Evolutionary conservation across 805 yeast species (phyloP).

Genomic region (Grigorovia yakushimaensis): DNA sequence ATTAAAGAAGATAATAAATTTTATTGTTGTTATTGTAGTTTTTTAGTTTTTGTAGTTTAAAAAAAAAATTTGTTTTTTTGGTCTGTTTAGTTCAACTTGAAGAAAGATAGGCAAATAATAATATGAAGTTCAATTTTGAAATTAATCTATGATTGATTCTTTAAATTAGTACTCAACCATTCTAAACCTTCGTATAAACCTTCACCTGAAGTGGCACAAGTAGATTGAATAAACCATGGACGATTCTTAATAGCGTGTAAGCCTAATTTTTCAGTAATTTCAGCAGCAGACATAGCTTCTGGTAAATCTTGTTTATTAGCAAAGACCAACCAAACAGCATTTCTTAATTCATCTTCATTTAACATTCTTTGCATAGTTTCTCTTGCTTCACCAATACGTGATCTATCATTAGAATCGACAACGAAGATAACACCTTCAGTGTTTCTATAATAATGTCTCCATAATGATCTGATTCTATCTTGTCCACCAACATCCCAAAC

Average conservation of each 20-base stretch:
- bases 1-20: no score
- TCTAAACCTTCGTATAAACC: conserved; percentile 97
- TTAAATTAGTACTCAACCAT: conserved; percentile 89
- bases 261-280: conserved; percentile 93
- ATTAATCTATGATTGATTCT: conserved; percentile 50
- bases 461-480: conserved; percentile 95
- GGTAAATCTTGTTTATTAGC: conserved; percentile 99
- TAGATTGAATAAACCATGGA: conserved; percentile 98
- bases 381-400: conserved; percentile 95
- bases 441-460: conserved; percentile 99
- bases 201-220: conserved; percentile 99
- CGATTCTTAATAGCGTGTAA: conserved; percentile 96
- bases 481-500: conserved; percentile 99
- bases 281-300: conserved; percentile 98
- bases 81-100: no score
- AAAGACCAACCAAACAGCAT: conserved; percentile 87
- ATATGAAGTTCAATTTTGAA: neutral
- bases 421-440: conserved; percentile 98
- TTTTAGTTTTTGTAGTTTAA: no score
- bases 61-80: no score
- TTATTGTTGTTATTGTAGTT: no score
- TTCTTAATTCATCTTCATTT: conserved; percentile 96
- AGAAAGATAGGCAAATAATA: no score
- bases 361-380: conserved; percentile 98
- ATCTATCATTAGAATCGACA: conserved; percentile 96